A percentile compares a stretch with the other conserved stretches of the same genome.
Evolutionary conservation across 225 moss, liverwort and hornwort genomes (phyloP).

Genomic region (Pseudisothecium myosuroides): DNA sequence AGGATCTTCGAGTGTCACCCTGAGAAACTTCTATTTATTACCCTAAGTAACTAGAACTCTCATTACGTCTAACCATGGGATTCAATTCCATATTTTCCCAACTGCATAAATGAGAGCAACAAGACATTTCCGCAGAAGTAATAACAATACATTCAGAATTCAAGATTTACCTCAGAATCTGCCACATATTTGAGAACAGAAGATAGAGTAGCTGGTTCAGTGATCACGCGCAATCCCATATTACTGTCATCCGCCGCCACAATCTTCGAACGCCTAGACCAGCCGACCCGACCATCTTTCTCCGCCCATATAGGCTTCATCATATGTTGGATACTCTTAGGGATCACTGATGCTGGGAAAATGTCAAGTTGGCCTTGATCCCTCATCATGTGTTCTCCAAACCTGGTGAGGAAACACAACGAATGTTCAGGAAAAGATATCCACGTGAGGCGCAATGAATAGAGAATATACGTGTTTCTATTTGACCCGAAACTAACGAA

Average conservation of each 20-base stretch:
- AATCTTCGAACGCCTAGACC: constrained; percentile 53
- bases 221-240: constrained; percentile 78
- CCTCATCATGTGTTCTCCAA: constrained; percentile 89
- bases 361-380: constrained; percentile 98
- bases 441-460: not conserved
- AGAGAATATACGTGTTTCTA: not conserved
- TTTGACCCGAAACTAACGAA: not conserved
- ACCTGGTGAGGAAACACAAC: constrained; percentile 34
- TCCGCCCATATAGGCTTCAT: constrained; percentile 86
- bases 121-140: not conserved
- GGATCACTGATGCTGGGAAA: constrained; percentile 85
- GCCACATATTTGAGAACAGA: constrained; percentile 87
- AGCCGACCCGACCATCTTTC: constrained; percentile 71
- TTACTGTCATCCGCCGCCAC: constrained; percentile 56
- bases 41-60: not conserved
- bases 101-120: not conserved
- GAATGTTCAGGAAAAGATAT: not conserved
- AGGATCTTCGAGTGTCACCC: not conserved
- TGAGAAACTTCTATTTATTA: not conserved
- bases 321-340: constrained; percentile 75
- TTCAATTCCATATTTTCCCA: not conserved
- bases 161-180: constrained; percentile 62
- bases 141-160: not conserved
- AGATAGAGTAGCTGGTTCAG: constrained; percentile 79
- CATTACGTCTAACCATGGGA: not conserved